These are phyloP conservation scores for Colletotrichum euphorbiae DNA, from an alignment of 2,329 filamentous ascomycete species.

Conservation along the genomic window DNA sequence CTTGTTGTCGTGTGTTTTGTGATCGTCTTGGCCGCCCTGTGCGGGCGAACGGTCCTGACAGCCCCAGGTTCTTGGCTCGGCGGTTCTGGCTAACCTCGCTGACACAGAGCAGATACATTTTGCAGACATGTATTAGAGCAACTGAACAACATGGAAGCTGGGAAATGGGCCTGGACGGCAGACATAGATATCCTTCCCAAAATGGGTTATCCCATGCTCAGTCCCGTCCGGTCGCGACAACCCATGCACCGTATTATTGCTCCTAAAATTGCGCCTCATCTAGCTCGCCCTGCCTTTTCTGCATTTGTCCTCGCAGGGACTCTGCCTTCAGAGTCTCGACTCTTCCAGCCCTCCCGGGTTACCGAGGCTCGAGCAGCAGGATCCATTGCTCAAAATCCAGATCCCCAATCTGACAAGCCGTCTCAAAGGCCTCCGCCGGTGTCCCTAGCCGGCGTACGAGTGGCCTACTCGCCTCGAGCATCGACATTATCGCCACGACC, in stretches of 20 bases:
- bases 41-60: conserved; percentile 7
- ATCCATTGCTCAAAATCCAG: conserved; percentile 21
- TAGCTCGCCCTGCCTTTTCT: conserved; percentile 28
- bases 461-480: neutral
- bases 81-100: neutral
- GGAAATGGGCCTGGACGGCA: neutral
- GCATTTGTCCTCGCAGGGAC: neutral
- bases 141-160: neutral
- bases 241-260: conserved; percentile 38
- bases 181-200: conserved; percentile 2
- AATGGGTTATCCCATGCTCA: neutral
- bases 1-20: conserved; percentile 15
- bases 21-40: neutral
- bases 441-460: neutral
- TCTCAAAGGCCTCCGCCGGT: conserved; percentile 12
- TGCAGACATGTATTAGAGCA: neutral
- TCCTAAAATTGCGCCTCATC: conserved; percentile 36
- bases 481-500: conserved; percentile 8
- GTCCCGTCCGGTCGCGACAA: neutral
- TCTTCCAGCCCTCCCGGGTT: conserved; percentile 27
- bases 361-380: conserved; percentile 6
- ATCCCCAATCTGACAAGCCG: conserved; percentile 8
- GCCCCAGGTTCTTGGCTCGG: conserved; percentile 19
- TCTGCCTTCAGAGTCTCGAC: conserved; percentile 35
- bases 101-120: neutral